Conservation (phyloP, 306 rosid species). For the Urtica urens region DNA sequence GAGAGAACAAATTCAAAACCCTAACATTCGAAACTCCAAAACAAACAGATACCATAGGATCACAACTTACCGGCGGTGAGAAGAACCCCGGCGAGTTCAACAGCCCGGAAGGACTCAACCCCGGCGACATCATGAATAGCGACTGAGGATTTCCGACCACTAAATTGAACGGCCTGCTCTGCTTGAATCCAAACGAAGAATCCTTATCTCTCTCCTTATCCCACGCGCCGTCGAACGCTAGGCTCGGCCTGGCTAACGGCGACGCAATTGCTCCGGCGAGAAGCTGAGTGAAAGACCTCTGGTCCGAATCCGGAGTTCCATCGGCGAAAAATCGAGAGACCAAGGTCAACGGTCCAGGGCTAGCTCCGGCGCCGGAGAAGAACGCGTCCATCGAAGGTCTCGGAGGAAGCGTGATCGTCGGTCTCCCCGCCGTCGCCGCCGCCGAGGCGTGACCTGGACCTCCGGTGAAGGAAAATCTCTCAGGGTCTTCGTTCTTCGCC, state of each 20-base stretch:
- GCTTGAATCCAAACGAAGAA: conserved; percentile 46
- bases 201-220: conserved; percentile 25
- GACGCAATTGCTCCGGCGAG: conserved; percentile 99
- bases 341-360: conserved; percentile 98
- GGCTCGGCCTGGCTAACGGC: conserved; percentile 40
- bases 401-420: conserved; percentile 74
- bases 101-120: conserved; percentile 82
- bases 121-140: conserved; percentile 68
- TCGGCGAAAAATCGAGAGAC: conserved; percentile 78
- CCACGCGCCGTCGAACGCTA: conserved; percentile 16
- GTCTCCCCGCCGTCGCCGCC: conserved; percentile 29
- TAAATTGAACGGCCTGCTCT: conserved; percentile 74
- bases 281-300: conserved; percentile 76
- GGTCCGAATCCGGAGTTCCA: conserved; percentile 35
- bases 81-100: conserved; percentile 91
- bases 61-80: conserved; percentile 65
- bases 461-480: conserved; percentile 23
- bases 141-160: conserved; percentile 52
- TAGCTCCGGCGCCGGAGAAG: conserved; percentile 48
- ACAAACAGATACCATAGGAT: conserved; percentile 1
- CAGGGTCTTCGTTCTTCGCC: conserved; percentile 47
- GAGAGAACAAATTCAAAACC: no score
- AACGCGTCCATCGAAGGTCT: conserved; percentile 72
- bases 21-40: not conserved
- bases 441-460: no score